Evolutionary conservation across 2,329 filamentous ascomycete species (phyloP).

Genomic region (Colletotrichum phormii): DNA sequence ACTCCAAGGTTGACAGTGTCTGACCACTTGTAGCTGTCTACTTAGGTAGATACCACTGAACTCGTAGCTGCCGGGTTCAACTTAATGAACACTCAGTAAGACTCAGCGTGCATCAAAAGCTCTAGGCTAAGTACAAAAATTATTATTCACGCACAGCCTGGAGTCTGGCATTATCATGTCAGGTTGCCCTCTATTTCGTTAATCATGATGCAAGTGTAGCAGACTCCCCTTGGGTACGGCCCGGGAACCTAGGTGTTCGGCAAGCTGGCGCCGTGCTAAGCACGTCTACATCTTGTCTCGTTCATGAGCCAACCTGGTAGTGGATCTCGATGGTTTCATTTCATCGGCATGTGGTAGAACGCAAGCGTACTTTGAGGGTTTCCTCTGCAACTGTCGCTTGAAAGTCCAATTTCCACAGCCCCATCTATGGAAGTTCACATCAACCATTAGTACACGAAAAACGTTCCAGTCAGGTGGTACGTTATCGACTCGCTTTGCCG

Average conservation of each 20-base stretch:
- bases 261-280: not conserved
- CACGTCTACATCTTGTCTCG: not conserved
- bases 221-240: no score
- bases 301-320: not conserved
- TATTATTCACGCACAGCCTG: not conserved
- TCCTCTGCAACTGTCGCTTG: not conserved
- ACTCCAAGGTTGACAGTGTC: slow-evolving; percentile 44
- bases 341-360: not conserved
- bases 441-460: not conserved
- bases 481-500: not conserved
- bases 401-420: not conserved
- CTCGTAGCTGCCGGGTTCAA: slow-evolving; percentile 59
- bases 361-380: not conserved
- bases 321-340: not conserved
- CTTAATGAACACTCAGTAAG: not conserved
- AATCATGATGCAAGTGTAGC: no score
- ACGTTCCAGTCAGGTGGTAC: not conserved
- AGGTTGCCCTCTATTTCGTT: no score
- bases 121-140: not conserved
- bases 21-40: slow-evolving; percentile 43
- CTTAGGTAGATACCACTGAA: slow-evolving; percentile 37
- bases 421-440: not conserved
- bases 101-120: not conserved
- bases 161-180: not conserved
- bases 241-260: no score